Conservation (phyloP, 257 asterid species). For the Solanum pennellii region DNA sequence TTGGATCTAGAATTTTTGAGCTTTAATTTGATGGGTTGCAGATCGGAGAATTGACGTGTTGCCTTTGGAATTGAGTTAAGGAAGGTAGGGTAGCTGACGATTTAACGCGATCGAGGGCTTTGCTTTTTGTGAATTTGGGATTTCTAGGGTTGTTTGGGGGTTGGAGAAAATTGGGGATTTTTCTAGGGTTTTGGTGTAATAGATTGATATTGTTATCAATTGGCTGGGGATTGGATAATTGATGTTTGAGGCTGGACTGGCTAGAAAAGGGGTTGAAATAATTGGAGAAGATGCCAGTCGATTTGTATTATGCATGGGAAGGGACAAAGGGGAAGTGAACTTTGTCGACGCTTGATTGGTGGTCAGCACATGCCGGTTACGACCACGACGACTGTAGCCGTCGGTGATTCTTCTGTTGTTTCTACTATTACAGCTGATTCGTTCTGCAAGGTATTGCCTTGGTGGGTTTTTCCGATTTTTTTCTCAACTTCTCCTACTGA, state of each 20-base stretch:
- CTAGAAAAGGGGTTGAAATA: background rate
- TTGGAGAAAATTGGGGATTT: background rate
- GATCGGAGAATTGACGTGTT: conserved; percentile 21
- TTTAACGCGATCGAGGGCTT: conserved; percentile 7
- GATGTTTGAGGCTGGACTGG: conserved; percentile 1
- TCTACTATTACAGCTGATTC: conserved; percentile 23
- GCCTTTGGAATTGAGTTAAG: background rate
- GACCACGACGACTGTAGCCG: conserved; percentile 14
- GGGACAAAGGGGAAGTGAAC: conserved; percentile 34
- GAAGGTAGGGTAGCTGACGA: background rate
- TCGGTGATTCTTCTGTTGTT: conserved; percentile 11
- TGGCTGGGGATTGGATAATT: background rate
- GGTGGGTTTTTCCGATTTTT: conserved; percentile 12
- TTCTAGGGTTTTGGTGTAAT: conserved; percentile 6
- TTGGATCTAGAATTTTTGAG: conserved; percentile 12
- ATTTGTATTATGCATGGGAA: conserved; percentile 39
- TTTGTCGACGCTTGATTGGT: conserved; percentile 11
- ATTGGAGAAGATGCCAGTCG: conserved; percentile 29
- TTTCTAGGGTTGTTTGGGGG: conserved; percentile 10
- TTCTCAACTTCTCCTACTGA: background rate
- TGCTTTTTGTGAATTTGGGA: background rate
- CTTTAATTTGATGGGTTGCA: conserved; percentile 6
- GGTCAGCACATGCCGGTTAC: conserved; percentile 38
- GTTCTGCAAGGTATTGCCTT: conserved; percentile 39
- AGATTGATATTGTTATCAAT: background rate